Percentiles rank a stretch among this genome's conserved stretches.
phyloP scores from a whole-genome alignment of 257 asterid genomes.

The Cruciata laevipes region DNA sequence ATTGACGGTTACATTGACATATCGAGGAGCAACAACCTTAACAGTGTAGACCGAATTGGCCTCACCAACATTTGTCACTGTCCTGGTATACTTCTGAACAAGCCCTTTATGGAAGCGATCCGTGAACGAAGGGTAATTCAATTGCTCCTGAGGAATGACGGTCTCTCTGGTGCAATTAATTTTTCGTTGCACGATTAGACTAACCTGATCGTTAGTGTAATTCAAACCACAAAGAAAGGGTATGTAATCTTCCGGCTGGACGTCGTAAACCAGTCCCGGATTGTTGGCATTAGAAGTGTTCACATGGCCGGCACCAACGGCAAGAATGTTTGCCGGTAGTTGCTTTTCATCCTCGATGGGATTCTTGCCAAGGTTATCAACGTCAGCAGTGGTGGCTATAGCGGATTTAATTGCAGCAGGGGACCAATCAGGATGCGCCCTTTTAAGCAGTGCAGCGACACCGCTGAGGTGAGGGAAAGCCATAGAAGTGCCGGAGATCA shows the following conservation, averaged over 20 bases:
- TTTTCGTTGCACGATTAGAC: not conserved
- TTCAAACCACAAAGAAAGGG: conserved; percentile 1
- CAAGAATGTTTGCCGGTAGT: not conserved
- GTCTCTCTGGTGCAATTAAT: not conserved
- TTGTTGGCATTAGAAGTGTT: not conserved
- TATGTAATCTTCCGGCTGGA: not conserved
- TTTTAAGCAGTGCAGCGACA: conserved; percentile 4
- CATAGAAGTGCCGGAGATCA: conserved; percentile 9
- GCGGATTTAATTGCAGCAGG: conserved; percentile 9
- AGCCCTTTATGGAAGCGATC: not conserved
- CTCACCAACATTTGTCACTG: conserved; percentile 4
- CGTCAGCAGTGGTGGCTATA: conserved; percentile 1
- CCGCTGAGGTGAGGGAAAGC: conserved; percentile 13
- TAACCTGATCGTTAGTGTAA: not conserved
- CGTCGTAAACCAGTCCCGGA: conserved; percentile 5
- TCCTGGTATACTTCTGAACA: conserved; percentile 1
- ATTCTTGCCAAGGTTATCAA: not conserved
- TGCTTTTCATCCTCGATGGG: conserved; percentile 9
- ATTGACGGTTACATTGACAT: not conserved
- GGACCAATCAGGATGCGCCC: conserved; percentile 10
- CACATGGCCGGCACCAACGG: conserved; percentile 1
- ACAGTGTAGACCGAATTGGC: not conserved
- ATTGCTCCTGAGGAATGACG: not conserved
- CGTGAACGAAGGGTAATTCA: conserved; percentile 10
- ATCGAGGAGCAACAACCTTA: not conserved